Evolutionary conservation across 345 rosid species (phyloP).

Genomic region (Salix caprea): DNA sequence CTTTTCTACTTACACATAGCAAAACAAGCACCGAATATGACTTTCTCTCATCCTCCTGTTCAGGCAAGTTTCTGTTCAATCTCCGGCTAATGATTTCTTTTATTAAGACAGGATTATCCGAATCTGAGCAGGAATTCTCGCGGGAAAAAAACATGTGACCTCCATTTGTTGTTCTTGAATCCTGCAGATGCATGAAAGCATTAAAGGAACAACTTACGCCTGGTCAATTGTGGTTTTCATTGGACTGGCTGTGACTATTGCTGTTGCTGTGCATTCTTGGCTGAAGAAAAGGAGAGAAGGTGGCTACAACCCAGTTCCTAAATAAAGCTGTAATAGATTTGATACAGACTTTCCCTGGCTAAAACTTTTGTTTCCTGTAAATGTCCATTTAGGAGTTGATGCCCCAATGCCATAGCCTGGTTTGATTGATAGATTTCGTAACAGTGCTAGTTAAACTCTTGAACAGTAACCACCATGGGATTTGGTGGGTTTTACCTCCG

Average conservation of each 20-base stretch:
- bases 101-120: neutral
- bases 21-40: slow-evolving; percentile 33
- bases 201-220: slow-evolving; percentile 4
- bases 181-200: slow-evolving; percentile 19
- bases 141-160: neutral
- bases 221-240: slow-evolving; percentile 25
- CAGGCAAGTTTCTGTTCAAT: slow-evolving; percentile 30
- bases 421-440: no score
- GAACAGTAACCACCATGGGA: neutral
- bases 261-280: slow-evolving; percentile 22
- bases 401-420: no score
- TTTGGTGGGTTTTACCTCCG: neutral
- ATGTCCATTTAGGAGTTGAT: neutral
- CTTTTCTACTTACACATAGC: slow-evolving; percentile 69
- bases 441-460: neutral
- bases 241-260: slow-evolving; percentile 18
- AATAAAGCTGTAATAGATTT: neutral
- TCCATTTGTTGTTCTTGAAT: neutral
- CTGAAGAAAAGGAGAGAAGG: slow-evolving; percentile 30
- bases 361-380: neutral
- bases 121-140: neutral
- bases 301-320: slow-evolving; percentile 41
- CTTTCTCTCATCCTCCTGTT: slow-evolving; percentile 10
- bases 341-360: neutral
- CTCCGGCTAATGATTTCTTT: neutral